phyloP scores from a whole-genome alignment of 2,329 filamentous ascomycete genomes.

The Fusarium azukiicola region DNA sequence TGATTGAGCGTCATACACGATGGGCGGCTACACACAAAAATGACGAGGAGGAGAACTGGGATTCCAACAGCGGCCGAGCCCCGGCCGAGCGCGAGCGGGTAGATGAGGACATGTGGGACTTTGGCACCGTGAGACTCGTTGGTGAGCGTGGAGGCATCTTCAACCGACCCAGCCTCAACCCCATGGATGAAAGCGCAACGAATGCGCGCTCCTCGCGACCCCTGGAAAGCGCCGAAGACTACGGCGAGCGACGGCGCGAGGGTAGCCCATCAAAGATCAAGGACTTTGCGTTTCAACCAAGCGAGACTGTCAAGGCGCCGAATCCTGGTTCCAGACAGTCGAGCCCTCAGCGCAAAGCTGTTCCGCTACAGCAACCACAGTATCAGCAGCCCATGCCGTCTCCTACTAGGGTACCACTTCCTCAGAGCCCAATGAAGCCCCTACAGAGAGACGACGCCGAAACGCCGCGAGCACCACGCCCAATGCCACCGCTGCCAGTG shows the following conservation, averaged over 20 bases:
- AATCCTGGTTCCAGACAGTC: slow-evolving; percentile 74
- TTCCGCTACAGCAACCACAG: slow-evolving; percentile 57
- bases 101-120: slow-evolving; percentile 97
- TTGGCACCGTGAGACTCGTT: slow-evolving; percentile 95
- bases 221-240: slow-evolving; percentile 71
- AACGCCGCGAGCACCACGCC: slow-evolving; percentile 71
- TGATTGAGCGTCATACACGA: slow-evolving; percentile 94
- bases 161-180: slow-evolving; percentile 78
- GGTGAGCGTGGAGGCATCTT: slow-evolving; percentile 80
- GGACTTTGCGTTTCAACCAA: slow-evolving; percentile 67
- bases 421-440: slow-evolving; percentile 65
- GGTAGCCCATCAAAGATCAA: slow-evolving; percentile 74
- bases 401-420: slow-evolving; percentile 80
- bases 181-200: slow-evolving; percentile 90
- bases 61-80: slow-evolving; percentile 76
- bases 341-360: slow-evolving; percentile 80
- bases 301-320: slow-evolving; percentile 78
- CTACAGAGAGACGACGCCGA: slow-evolving; percentile 61
- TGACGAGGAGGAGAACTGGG: slow-evolving; percentile 80
- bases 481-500: slow-evolving; percentile 70
- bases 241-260: slow-evolving; percentile 74
- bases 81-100: slow-evolving; percentile 76
- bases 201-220: slow-evolving; percentile 85
- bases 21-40: slow-evolving; percentile 92
- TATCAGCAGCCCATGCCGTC: slow-evolving; percentile 60